These are phyloP conservation scores for Candida dubliniensis DNA, from an alignment of 1,139 yeast genomes.

Conservation along the genomic window DNA sequence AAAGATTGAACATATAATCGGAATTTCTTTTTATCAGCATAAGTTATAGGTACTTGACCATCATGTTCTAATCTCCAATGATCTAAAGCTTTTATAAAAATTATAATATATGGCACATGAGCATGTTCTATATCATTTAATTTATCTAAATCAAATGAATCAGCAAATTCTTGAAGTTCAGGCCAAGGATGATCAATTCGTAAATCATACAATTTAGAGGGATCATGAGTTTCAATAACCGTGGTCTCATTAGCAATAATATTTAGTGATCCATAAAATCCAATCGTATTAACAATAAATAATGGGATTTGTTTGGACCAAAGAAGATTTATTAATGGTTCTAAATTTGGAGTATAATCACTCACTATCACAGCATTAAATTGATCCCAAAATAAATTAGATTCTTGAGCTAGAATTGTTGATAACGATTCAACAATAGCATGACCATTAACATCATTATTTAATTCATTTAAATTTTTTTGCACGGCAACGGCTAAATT, in stretches of 20 bases:
- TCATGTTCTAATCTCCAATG: conserved; percentile 40
- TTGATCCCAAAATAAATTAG: conserved; percentile 44
- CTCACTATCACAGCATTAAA: conserved; percentile 57
- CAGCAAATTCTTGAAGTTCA: conserved; percentile 56
- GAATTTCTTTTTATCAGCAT: conserved; percentile 50
- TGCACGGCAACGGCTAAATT: conserved; percentile 41
- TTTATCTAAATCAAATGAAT: conserved; percentile 47
- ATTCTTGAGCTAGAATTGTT: conserved; percentile 18
- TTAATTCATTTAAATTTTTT: conserved; percentile 52
- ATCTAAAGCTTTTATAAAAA: conserved; percentile 58
- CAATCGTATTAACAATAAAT: conserved; percentile 52
- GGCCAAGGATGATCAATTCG: conserved; percentile 77
- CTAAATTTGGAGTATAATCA: conserved; percentile 23
- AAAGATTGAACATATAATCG: conserved; percentile 29
- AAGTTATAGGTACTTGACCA: conserved; percentile 40
- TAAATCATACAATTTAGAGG: conserved; percentile 62
- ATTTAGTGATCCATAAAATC: conserved; percentile 68
- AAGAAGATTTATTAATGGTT: conserved; percentile 32
- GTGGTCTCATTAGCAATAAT: conserved; percentile 54
- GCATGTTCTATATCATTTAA: conserved; percentile 57
- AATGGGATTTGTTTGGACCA: conserved; percentile 54
- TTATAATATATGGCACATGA: conserved; percentile 71
- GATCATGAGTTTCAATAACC: conserved; percentile 75
- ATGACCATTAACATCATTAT: conserved; percentile 54
- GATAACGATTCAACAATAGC: conserved; percentile 25